These are phyloP conservation scores for Clavispora vitiphila DNA, from an alignment of 805 yeast genomes.

Conservation along the genomic window DNA sequence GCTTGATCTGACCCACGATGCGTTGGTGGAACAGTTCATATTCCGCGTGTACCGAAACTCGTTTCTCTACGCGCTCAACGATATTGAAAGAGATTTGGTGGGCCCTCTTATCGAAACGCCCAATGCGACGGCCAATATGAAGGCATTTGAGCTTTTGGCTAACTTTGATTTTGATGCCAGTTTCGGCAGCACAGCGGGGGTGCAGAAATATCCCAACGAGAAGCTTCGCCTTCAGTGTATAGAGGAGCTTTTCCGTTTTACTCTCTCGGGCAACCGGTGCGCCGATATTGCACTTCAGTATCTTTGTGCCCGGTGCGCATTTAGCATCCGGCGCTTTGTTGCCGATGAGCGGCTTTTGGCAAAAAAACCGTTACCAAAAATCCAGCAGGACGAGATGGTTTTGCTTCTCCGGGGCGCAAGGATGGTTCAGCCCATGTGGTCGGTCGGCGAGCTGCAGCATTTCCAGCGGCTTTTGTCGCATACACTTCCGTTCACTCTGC, in stretches of 20 bases:
- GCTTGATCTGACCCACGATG: slow-evolving; percentile 6
- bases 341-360: slow-evolving; percentile 58
- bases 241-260: slow-evolving; percentile 42
- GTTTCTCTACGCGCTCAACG: slow-evolving; percentile 54
- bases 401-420: slow-evolving; percentile 41
- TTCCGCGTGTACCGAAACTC: slow-evolving; percentile 54
- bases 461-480: slow-evolving; percentile 9
- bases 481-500: slow-evolving; percentile 8
- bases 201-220: slow-evolving; percentile 39
- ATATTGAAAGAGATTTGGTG: slow-evolving; percentile 35
- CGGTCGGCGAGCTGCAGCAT: slow-evolving; percentile 1
- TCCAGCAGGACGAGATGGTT: slow-evolving; percentile 61
- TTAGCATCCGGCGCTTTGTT: slow-evolving; percentile 58
- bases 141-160: slow-evolving; percentile 22
- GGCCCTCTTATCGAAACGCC: slow-evolving; percentile 16
- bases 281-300: slow-evolving; percentile 22
- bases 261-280: slow-evolving; percentile 9
- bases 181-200: slow-evolving; percentile 61
- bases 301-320: slow-evolving; percentile 53
- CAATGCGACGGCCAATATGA: slow-evolving; percentile 24
- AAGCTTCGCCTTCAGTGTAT: slow-evolving; percentile 54
- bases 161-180: slow-evolving; percentile 41
- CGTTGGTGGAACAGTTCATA: slow-evolving; percentile 40
- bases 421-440: slow-evolving; percentile 2
- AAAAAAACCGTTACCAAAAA: slow-evolving; percentile 58